Evolutionary conservation across 1,284 basidiomycete genomes (phyloP), one percentile per base, ranked within the genome.

Genomic region (Laetiporus sulphureus): DNA sequence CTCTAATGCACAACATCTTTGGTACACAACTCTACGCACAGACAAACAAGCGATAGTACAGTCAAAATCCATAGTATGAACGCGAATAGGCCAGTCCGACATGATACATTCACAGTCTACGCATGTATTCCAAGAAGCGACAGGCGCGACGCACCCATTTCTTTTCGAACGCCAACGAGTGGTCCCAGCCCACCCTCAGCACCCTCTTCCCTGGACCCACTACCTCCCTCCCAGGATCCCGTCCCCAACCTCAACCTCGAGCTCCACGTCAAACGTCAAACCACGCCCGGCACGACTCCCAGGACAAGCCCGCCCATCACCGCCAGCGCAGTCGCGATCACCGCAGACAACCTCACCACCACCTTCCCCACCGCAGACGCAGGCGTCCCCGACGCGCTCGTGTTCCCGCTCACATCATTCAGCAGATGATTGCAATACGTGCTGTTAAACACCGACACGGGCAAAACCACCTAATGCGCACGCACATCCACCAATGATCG

Each of bases 401-500:
- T 18, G 24, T 38, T 31, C 19, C 35, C 36, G 15, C 27, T 32
- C 8, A 29, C 10, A 21, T 42, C 41, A 12, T 15, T 18, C 23
- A 32, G 37, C 23, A 42, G 36, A 18, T n/a, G 3, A 11, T 25
- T 38, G 35, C 41, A 42, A 20, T 37, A 42, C 15, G 20, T 42
- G 42, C 46, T 47, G 47, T 38, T 50, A 32, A 59, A 47, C 19
- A 52, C 51, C 3, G 53, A 51, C 7, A 45, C 44, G 32, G 57
- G 56, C 33, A 59, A 34, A 32, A 59, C 38, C 11, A 59, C 50
- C 55, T 56, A n/a, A n/a, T n/a, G 20, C 25, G 13, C 18, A 11
- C 37, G n/a, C 25, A n/a, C n/a, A n/a, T n/a, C n/a, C n/a, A n/a
- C n/a, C n/a, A n/a, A n/a, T n/a, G n/a, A n/a, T n/a, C n/a, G n/a